Evolutionary conservation across 139 green algal genomes (phyloP).

Genomic region (Penium margaritaceum): DNA sequence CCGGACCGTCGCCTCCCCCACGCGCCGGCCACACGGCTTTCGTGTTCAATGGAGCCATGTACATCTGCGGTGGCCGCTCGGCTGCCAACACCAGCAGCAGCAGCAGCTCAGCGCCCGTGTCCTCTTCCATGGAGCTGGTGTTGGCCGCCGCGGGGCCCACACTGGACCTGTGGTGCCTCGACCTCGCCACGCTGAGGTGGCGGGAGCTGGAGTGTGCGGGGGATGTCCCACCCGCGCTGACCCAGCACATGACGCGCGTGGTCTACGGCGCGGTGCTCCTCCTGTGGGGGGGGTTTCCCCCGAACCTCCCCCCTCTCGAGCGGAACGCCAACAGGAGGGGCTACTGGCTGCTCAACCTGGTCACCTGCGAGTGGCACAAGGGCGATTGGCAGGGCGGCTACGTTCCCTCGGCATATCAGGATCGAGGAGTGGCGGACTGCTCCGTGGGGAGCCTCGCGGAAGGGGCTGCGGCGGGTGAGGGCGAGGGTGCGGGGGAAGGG

Average conservation of each 20-base stretch:
- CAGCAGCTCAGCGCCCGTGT: too few species aligned
- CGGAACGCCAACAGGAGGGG: not conserved
- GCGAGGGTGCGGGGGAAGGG: not conserved
- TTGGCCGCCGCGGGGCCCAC: too few species aligned
- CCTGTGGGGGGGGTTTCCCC: not conserved
- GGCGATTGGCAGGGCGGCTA: not conserved
- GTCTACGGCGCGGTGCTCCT: not conserved
- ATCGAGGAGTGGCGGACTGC: too few species aligned
- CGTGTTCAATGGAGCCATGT: not conserved
- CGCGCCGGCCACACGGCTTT: not conserved
- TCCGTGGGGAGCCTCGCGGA: too few species aligned
- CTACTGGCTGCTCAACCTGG: not conserved
- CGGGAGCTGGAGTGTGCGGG: not conserved
- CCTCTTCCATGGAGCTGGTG: too few species aligned
- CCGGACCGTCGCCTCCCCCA: not conserved
- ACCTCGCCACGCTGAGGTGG: too few species aligned
- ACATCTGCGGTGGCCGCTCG: constrained; percentile 2
- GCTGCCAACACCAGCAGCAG: too few species aligned
- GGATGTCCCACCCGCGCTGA: not conserved
- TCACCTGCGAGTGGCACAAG: not conserved
- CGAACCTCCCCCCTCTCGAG: not conserved
- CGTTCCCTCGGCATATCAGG: not conserved
- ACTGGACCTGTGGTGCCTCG: too few species aligned
- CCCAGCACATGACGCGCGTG: not conserved
- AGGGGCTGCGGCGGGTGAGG: too few species aligned